Base-by-base conservation (phyloP, 2,329 filamentous ascomycete species). In the Pseudonectria foliicola region DNA sequence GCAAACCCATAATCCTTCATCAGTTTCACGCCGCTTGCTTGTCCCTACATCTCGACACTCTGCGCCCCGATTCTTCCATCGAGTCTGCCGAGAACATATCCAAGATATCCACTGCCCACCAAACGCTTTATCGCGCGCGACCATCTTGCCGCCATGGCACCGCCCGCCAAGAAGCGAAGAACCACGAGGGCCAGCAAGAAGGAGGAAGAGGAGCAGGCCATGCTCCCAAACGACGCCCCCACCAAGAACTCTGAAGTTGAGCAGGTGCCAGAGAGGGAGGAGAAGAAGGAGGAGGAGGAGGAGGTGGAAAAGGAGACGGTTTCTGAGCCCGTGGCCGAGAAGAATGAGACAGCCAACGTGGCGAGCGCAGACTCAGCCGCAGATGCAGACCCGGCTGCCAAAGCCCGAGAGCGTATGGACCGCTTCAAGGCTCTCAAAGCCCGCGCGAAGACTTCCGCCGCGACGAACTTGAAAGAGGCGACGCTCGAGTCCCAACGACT, bases 401-500 rank as follows among this genome's bases (percentile, higher is more conserved):
- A 73, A 49, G 66, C 74, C 21, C 66, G 77, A 48, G 82, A 89
- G 36, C 78, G 87, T 37, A 68, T 80, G 61, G 85, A 85, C 32
- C 80, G 85, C 45, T 95, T 95, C 70, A 89, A 88, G 57, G 83
- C 85, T 4, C 77, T 95, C 12, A 80, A 93, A 62, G 84, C 84
- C 16, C 82, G 87, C 51, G 82, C 84, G 32, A 80, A 88, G 69
- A 69, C 72, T 38, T 84, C 80, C 0, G 74, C 80, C 2, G 70
- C 79, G 55, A 77, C 73, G 43, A 96, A 95, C 55, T 66, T 93
- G 44, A 83, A 87, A 57, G 89, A 89, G 59, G 87, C 86, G 7
- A 83, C 83, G 21, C 79, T 80, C 31, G 89, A 95, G 64, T 83
- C 85, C 12, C 82, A 89, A 54, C 80, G 87, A 27, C 70, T 88